Evolutionary conservation across 2,329 filamentous ascomycete genomes (phyloP).

Genomic region (Pezicula neosporulosa): DNA sequence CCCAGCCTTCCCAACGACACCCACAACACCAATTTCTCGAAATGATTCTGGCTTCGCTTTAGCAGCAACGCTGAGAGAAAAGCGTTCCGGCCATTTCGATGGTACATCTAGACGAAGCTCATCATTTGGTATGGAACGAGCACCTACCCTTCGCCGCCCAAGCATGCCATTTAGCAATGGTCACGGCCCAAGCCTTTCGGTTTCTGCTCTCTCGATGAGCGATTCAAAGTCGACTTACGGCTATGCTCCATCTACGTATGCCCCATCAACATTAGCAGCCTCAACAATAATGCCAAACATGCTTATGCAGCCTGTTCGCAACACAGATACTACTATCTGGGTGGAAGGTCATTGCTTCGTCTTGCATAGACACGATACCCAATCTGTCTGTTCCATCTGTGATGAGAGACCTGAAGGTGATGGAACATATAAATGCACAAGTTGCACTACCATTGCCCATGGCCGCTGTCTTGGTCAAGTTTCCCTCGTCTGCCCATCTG

Average conservation of each 20-base stretch:
- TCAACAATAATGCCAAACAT: slow-evolving; percentile 86
- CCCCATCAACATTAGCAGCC: slow-evolving; percentile 79
- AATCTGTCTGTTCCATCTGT: slow-evolving; percentile 67
- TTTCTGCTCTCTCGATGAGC: slow-evolving; percentile 47
- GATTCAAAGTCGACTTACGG: slow-evolving; percentile 42
- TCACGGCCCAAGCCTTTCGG: slow-evolving; percentile 63
- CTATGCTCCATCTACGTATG: slow-evolving; percentile 81
- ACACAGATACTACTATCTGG: slow-evolving; percentile 79
- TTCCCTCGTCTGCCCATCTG: slow-evolving; percentile 59
- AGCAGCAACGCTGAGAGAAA: slow-evolving; percentile 83
- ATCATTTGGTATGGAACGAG: slow-evolving; percentile 80
- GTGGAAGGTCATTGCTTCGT: slow-evolving; percentile 81
- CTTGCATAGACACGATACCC: slow-evolving; percentile 56
- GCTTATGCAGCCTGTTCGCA: slow-evolving; percentile 73
- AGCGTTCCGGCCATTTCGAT: slow-evolving; percentile 88
- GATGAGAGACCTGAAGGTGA: slow-evolving; percentile 66
- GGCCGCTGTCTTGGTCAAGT: slow-evolving; percentile 59
- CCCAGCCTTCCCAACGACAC: slow-evolving; percentile 69
- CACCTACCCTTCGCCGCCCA: slow-evolving; percentile 63
- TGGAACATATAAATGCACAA: slow-evolving; percentile 70
- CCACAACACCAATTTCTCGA: slow-evolving; percentile 75
- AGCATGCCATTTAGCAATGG: slow-evolving; percentile 71
- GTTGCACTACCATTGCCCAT: slow-evolving; percentile 57
- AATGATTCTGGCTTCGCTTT: slow-evolving; percentile 90
- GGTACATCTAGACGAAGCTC: slow-evolving; percentile 78